Evolutionary conservation across 257 asterid species (phyloP).

Genomic region (Catharanthus roseus): DNA sequence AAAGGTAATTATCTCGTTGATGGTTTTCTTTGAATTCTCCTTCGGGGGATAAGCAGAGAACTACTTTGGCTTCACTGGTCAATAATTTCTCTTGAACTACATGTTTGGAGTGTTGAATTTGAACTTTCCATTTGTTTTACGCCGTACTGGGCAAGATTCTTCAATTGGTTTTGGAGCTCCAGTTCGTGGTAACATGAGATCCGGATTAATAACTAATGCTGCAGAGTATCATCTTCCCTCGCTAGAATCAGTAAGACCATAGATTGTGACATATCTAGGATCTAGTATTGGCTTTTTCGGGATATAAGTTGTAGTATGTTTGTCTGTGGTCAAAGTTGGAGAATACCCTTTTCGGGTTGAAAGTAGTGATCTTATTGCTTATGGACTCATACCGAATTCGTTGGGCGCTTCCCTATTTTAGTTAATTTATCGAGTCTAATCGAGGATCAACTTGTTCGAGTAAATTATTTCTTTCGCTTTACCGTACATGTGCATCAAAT

Average conservation of each 20-base stretch:
- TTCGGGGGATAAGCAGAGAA: background rate
- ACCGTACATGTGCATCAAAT: too few relatives aligned
- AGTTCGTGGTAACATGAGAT: slow-evolving; percentile 88
- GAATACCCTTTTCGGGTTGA: slow-evolving; percentile 56
- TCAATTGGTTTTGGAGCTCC: slow-evolving; percentile 96
- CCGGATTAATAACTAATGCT: slow-evolving; percentile 70
- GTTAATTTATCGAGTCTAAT: slow-evolving; percentile 81
- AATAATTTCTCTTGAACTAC: background rate
- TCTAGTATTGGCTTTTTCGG: background rate
- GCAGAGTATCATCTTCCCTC: slow-evolving; percentile 69
- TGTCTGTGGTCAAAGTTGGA: background rate
- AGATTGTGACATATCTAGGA: background rate
- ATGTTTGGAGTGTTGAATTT: background rate
- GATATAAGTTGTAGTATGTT: slow-evolving; percentile 1
- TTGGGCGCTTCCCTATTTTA: slow-evolving; percentile 93
- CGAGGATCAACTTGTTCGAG: slow-evolving; percentile 90
- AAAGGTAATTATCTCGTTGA: slow-evolving; percentile 49
- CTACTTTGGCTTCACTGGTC: background rate
- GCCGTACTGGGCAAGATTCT: slow-evolving; percentile 70
- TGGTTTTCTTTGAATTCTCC: background rate
- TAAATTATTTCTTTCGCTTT: slow-evolving; percentile 21
- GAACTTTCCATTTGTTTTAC: slow-evolving; percentile 13
- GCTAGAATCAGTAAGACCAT: slow-evolving; percentile 74
- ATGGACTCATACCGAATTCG: slow-evolving; percentile 88
- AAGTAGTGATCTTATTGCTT: slow-evolving; percentile 86